Conservation (phyloP, 1,284 basidiomycete genomes). For the Xerocomus minutiporus region DNA sequence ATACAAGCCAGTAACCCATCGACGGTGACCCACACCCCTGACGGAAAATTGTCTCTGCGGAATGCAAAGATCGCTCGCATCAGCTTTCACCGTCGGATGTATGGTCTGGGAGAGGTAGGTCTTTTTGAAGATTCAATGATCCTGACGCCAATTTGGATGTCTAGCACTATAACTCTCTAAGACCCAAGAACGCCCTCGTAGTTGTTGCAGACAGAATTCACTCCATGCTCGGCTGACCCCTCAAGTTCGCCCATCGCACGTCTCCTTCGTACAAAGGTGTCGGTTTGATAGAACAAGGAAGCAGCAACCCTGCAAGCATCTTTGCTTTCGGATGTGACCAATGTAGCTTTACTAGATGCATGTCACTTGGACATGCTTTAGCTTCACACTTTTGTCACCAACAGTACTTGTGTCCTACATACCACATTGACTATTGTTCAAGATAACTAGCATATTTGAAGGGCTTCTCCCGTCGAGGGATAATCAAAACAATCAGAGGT, state of each 20-base stretch:
- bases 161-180: constrained; percentile 85
- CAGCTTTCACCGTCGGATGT: constrained; percentile 89
- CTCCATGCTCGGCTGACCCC: constrained; percentile 31
- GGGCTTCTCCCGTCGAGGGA: constrained; percentile 7
- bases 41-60: constrained; percentile 31
- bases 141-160: constrained; percentile 4
- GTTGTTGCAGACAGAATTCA: constrained; percentile 42
- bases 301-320: not conserved
- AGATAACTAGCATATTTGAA: constrained; percentile 4
- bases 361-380: not conserved
- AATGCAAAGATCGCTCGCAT: constrained; percentile 61
- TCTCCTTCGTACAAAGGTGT: not conserved
- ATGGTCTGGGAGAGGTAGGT: constrained; percentile 88
- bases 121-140: not conserved
- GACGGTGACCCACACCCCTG: constrained; percentile 77
- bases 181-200: constrained; percentile 47
- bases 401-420: constrained; percentile 6
- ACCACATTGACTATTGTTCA: constrained; percentile 10
- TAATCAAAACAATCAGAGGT: constrained; percentile 35
- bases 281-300: not conserved
- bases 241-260: not conserved
- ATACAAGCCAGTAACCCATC: constrained; percentile 80
- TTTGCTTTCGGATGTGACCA: not conserved
- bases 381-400: not conserved
- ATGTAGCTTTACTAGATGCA: not conserved